Base-by-base conservation (phyloP, 208 protist species). In the Leishmania aethiopica region DNA sequence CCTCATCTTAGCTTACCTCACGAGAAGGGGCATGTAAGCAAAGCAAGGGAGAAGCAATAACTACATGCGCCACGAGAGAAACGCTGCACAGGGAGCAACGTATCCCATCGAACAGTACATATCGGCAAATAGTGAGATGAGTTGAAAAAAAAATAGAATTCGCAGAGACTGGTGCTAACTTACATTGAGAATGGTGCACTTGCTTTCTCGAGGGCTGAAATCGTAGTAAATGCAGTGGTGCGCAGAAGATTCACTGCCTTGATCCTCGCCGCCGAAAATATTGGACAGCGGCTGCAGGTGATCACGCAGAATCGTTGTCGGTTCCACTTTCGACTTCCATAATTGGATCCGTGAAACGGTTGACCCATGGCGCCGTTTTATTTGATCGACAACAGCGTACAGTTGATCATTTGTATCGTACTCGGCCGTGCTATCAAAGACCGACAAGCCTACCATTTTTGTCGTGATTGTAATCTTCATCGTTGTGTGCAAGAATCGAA, bases 281-380 rank as follows among this genome's bases (percentile, higher is more conserved):
- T 93, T 86, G 6, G 79, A 81, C 3, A 96, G 71, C 2, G 89
- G 89, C 55, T 88, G 75, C 40, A 77, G 42, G 19, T 91, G 84
- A 78, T 96, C 86, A 3, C 92, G 86, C 1, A 97, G 74, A 72
- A 94, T 92, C 1, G 84, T 90, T 11, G 79, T 82, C 3, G 94
- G 94, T 59, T 97, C 92, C 13, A 97, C 90, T 66, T 92, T 89
- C 32, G 88, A 86, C 47, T 91, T 83, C 92, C 92, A 97, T 53
- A 97, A 76, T 2, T 80, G 82, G 70, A 96, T 74, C 3, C 89
- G 70, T 8, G 73, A 69, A 17, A 86, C 73, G 15, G 90, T 90
- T 13, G 86, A 88, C 10, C 91, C 91, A 83, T 97, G 94, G 25
- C 80, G 67, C 53, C 80, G 51, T 64, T 92, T 89, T 19, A 97